Evolutionary conservation across 2,329 filamentous ascomycete species (phyloP), one percentile per base, ranked within the genome.

Genomic region (Capronia coronata): DNA sequence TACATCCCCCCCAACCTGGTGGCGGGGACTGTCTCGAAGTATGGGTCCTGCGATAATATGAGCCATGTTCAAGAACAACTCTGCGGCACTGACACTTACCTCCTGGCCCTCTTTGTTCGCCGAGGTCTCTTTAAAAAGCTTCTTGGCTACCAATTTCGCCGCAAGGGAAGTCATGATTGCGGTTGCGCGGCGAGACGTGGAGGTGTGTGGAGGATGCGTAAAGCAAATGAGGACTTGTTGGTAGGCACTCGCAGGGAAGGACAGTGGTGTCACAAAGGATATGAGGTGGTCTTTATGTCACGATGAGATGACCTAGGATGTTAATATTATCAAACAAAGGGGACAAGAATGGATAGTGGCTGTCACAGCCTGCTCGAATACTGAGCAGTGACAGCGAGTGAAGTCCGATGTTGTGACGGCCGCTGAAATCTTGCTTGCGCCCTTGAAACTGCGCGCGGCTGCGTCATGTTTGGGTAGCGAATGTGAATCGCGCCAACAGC

Each of bases 1-100:
- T 86, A 73, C 18, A 56, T 46, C 23, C 54, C 54, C 30, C 59
- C 59, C 7, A 61, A 46, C 55, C 81, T 78, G 7, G 85, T 86
- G 35, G 90, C 83, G 18, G 83, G 82, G 29, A 95, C 82, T 59
- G 82, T 76, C 66, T 94, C 87, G 62, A 90, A 94, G 71, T 89
- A 95, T 4, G 90, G 89, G 65, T 97, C 90, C 87, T 96, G 62
- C 44, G 14, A 44, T 37, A n/a, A 23, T 44, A 29, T 29, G 41
- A 52, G 49, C 50, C 7, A 32, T n/a, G 29, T 3, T 32, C 29
- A 32, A 10, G 7, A n/a, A 32, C 13, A 3, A 32, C 5, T 32
- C 13, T 19, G 13, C 8, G 9, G 14, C 10, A 38, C 13, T 21
- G 27, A 32, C 34, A 35, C 66, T 53, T 68, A 79, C 77, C 64